A percentile compares a stretch with the other conserved stretches of the same genome.
phyloP scores from a whole-genome alignment of 768 basidiomycete species.

The Megacollybia marginata region DNA sequence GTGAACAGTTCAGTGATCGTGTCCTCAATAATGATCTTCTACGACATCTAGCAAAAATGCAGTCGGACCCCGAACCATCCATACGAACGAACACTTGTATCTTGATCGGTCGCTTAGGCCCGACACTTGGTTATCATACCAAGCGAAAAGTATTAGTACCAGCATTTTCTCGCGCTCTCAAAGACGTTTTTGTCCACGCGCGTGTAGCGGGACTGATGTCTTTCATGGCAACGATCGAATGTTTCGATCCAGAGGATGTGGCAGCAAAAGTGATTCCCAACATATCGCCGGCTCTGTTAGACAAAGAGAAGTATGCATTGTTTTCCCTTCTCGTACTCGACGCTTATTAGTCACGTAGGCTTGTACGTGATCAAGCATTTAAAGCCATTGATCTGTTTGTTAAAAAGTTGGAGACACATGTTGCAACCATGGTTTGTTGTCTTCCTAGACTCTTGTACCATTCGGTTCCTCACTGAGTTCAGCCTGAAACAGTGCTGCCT shows the following conservation, averaged over 20 bases:
- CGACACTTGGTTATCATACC: slow-evolving; percentile 77
- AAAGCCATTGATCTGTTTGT: slow-evolving; percentile 86
- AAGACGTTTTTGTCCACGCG: slow-evolving; percentile 88
- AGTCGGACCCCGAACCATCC: slow-evolving; percentile 87
- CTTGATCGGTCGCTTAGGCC: slow-evolving; percentile 85
- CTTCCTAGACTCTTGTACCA: not conserved
- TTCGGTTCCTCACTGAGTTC: not conserved
- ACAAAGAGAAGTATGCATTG: slow-evolving; percentile 80
- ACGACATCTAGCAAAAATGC: slow-evolving; percentile 86
- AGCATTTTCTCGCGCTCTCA: slow-evolving; percentile 83
- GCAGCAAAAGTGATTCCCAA: slow-evolving; percentile 87
- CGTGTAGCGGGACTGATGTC: slow-evolving; percentile 93
- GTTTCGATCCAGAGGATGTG: slow-evolving; percentile 82
- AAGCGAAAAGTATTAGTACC: slow-evolving; percentile 96
- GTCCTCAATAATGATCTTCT: slow-evolving; percentile 95
- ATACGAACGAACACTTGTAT: slow-evolving; percentile 98
- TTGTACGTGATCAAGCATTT: slow-evolving; percentile 95
- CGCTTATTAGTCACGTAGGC: slow-evolving; percentile 5
- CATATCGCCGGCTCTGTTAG: slow-evolving; percentile 72
- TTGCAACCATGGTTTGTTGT: slow-evolving; percentile 66
- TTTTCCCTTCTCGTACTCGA: not conserved
- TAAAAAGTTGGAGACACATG: slow-evolving; percentile 74
- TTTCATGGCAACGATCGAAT: slow-evolving; percentile 89
- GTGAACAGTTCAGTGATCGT: slow-evolving; percentile 71
- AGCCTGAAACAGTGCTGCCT: slow-evolving; percentile 31